A percentile compares a stretch with the other conserved stretches of the same genome.
These are phyloP conservation scores for Geotrichum restrictum DNA, from an alignment of 1,139 yeast genomes.

Conservation along the genomic window DNA sequence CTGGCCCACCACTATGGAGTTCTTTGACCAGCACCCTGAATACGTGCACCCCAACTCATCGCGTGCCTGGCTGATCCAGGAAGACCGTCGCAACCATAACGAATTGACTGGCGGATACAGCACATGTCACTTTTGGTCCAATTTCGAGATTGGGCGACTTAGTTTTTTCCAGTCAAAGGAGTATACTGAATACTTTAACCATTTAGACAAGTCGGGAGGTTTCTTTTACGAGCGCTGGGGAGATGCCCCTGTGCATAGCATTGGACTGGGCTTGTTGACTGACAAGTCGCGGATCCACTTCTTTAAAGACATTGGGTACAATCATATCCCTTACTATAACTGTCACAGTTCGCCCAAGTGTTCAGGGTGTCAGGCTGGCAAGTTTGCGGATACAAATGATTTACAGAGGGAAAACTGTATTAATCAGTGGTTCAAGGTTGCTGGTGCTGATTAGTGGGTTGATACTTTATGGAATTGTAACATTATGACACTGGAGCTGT, in stretches of 20 bases:
- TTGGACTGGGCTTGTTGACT: conserved; percentile 69
- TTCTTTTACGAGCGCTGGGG: conserved; percentile 90
- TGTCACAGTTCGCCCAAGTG: conserved; percentile 50
- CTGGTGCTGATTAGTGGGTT: conserved; percentile 19
- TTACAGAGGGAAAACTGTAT: conserved; percentile 66
- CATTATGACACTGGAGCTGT: no score
- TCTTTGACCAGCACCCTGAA: conserved; percentile 53
- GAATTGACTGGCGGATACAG: conserved; percentile 62
- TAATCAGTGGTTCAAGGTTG: conserved; percentile 58
- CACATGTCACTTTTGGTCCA: conserved; percentile 85
- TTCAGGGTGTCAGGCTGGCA: conserved; percentile 44
- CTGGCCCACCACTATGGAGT: conserved; percentile 67
- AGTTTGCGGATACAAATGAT: conserved; percentile 45
- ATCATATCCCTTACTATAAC: conserved; percentile 64
- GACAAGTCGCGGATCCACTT: conserved; percentile 70
- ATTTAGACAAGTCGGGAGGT: conserved; percentile 66
- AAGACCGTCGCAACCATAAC: conserved; percentile 43
- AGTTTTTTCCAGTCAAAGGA: conserved; percentile 69
- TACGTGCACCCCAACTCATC: conserved; percentile 66
- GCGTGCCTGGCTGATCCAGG: conserved; percentile 66
- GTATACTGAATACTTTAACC: conserved; percentile 59
- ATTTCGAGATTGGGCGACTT: conserved; percentile 77
- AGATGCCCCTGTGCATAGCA: conserved; percentile 81
- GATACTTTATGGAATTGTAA: no score
- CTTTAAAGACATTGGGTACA: conserved; percentile 83